Conservation (phyloP, 495 filamentous ascomycete genomes). For the Aspergillus avenaceus region DNA sequence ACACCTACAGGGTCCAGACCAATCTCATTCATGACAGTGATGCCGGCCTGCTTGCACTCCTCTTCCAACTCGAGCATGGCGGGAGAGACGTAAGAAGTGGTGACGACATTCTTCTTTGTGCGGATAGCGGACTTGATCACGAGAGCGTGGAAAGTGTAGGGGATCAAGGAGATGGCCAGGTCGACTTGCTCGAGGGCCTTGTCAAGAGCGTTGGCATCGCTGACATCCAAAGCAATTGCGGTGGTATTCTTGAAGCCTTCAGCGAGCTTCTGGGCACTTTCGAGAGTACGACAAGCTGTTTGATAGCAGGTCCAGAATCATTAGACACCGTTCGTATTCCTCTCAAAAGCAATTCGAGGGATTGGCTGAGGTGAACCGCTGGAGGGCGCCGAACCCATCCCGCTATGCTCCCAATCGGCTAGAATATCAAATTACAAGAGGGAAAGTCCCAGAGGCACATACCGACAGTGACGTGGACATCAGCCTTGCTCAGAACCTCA, state of each 20-base stretch:
- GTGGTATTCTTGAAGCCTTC: conserved; percentile 64
- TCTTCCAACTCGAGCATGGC: conserved; percentile 87
- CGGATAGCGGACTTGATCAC: conserved; percentile 95
- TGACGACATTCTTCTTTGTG: conserved; percentile 92
- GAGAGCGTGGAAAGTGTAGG: conserved; percentile 84
- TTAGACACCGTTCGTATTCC: neutral
- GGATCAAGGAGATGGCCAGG: conserved; percentile 79
- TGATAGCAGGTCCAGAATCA: neutral
- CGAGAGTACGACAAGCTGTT: conserved; percentile 80
- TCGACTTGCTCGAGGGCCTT: conserved; percentile 72
- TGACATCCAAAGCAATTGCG: conserved; percentile 81
- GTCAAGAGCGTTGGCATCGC: conserved; percentile 68
- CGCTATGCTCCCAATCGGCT: too few species aligned
- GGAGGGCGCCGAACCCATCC: conserved; percentile 5
- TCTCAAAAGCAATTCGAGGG: neutral
- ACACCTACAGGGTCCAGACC: conserved; percentile 55
- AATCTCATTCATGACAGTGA: conserved; percentile 98
- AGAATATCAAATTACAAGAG: too few species aligned
- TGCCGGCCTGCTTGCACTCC: conserved; percentile 82
- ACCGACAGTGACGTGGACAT: conserved; percentile 81
- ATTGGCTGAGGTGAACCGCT: neutral
- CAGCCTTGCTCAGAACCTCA: conserved; percentile 69
- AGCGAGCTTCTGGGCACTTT: conserved; percentile 68
- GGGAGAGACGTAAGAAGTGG: conserved; percentile 90
- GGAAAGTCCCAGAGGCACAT: conserved; percentile 26